A percentile compares a stretch with the other conserved stretches of the same genome.
phyloP scores from a whole-genome alignment of 208 protist genomes.

The Trypanosoma lewisi region DNA sequence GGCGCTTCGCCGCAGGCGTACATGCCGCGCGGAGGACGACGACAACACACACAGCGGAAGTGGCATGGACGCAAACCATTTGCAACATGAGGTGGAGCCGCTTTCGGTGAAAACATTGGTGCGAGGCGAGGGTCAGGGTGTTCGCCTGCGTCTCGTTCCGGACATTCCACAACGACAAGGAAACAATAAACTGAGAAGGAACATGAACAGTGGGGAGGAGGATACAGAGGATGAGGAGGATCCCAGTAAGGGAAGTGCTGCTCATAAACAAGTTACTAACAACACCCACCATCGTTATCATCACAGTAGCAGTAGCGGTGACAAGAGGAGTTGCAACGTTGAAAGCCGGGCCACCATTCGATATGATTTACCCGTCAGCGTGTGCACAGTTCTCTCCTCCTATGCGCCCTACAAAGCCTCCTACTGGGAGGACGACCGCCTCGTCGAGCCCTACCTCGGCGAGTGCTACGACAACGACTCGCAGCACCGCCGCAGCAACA shows the following conservation, averaged over 20 bases:
- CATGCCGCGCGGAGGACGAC: neutral
- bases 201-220: neutral
- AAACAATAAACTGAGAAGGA: neutral
- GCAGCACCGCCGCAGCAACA: conserved; percentile 19
- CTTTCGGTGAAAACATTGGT: conserved; percentile 29
- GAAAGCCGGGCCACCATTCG: neutral
- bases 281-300: too few species aligned
- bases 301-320: too few species aligned
- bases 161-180: neutral
- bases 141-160: conserved; percentile 31
- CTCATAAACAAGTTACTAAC: neutral
- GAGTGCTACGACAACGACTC: conserved; percentile 19
- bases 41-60: neutral
- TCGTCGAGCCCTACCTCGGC: conserved; percentile 69
- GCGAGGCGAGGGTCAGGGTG: conserved; percentile 29
- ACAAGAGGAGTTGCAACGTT: neutral
- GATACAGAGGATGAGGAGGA: neutral
- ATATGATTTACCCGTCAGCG: conserved; percentile 25
- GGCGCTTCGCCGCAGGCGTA: neutral
- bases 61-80: neutral
- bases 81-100: neutral
- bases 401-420: conserved; percentile 43
- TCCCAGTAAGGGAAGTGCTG: neutral
- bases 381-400: conserved; percentile 70
- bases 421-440: conserved; percentile 64